A percentile compares a stretch with the other conserved stretches of the same genome.
Evolutionary conservation across 176 grass and related monocot species (phyloP).

Genomic region (Urochloa ruziziensis): DNA sequence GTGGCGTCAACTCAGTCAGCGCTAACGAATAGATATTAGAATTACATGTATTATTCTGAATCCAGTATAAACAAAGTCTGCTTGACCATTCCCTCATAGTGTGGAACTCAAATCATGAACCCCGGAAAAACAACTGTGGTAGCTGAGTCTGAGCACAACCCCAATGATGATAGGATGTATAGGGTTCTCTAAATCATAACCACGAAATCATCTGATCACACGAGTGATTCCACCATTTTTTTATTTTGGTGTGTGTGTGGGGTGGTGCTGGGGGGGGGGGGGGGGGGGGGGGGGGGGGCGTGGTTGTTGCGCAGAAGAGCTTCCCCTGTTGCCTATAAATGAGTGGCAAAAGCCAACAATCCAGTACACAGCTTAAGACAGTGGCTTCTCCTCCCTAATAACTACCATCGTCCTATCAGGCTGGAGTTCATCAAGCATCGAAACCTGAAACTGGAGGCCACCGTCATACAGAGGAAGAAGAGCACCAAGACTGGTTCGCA

Average conservation of each 20-base stretch:
- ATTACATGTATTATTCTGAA: conserved; percentile 14
- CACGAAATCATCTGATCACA: neutral
- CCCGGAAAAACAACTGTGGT: neutral
- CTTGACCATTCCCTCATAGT: neutral
- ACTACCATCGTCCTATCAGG: conserved; percentile 17
- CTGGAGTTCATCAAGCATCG: conserved; percentile 39
- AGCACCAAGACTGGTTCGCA: conserved; percentile 28
- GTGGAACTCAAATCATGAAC: neutral
- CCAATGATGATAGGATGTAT: neutral
- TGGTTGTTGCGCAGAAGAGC: neutral
- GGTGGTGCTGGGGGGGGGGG: too few relatives aligned
- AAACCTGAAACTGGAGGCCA: conserved; percentile 38
- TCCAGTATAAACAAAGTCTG: conserved; percentile 9
- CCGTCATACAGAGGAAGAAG: conserved; percentile 31
- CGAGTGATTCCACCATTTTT: neutral
- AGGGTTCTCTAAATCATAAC: conserved; percentile 10
- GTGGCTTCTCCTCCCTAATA: conserved; percentile 14
- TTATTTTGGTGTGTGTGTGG: too few relatives aligned
- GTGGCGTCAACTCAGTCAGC: neutral
- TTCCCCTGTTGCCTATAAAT: conserved; percentile 69
- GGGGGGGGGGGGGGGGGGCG: too few relatives aligned
- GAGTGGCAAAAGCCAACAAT: conserved; percentile 45
- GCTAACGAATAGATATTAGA: neutral
- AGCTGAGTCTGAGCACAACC: neutral
- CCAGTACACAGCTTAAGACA: conserved; percentile 43